These are phyloP conservation scores for Cytospora schulzeri DNA, from an alignment of 2,329 filamentous ascomycete species.

Conservation along the genomic window DNA sequence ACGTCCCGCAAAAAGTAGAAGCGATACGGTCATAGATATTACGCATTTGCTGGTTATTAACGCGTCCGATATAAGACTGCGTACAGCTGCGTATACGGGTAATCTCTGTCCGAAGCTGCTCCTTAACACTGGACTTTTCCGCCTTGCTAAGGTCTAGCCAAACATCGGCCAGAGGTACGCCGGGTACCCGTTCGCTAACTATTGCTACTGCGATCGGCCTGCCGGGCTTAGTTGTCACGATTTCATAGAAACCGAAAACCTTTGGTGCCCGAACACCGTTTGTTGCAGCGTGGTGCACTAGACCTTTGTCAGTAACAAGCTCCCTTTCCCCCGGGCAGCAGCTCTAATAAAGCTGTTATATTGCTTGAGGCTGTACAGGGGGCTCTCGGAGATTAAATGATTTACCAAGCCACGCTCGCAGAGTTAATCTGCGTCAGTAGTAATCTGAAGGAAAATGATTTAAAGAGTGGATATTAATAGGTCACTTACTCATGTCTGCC, in stretches of 20 bases:
- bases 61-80: slow-evolving; percentile 23
- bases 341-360: background rate
- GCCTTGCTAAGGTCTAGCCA: slow-evolving; percentile 14
- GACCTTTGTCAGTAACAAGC: background rate
- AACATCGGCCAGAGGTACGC: slow-evolving; percentile 20
- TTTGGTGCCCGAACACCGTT: slow-evolving; percentile 21
- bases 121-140: slow-evolving; percentile 13
- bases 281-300: slow-evolving; percentile 21
- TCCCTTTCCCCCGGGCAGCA: background rate
- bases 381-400: too few species aligned
- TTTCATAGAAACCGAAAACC: slow-evolving; percentile 23
- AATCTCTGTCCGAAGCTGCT: slow-evolving; percentile 20
- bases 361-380: background rate
- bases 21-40: slow-evolving; percentile 1
- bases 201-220: slow-evolving; percentile 1
- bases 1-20: slow-evolving; percentile 11
- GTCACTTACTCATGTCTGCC: slow-evolving; percentile 20
- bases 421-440: background rate
- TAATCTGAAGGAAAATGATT: background rate
- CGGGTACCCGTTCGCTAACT: slow-evolving; percentile 24
- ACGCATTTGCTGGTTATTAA: background rate
- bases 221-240: slow-evolving; percentile 1
- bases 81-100: slow-evolving; percentile 22
- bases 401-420: too few species aligned
- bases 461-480: background rate